Base-by-base conservation (phyloP, 2,329 filamentous ascomycete genomes). In the Apiospora marii region DNA sequence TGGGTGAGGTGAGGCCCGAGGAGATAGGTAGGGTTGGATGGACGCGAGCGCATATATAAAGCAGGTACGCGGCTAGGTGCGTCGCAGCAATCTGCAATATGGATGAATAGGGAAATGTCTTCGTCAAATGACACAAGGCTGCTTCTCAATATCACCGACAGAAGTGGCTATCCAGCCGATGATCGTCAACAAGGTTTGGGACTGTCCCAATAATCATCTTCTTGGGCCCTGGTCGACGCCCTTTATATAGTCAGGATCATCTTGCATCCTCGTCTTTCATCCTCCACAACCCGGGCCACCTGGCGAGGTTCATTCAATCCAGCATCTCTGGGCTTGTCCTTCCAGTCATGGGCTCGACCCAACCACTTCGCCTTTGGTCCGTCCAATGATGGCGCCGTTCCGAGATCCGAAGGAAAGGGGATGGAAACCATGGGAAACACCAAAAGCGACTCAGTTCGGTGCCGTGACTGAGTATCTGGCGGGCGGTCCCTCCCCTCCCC, bases 371-470 rank as follows among this genome's bases (percentile, higher is more conserved):
- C 48, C 19, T 24, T 19, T 37, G 27, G 27, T 37, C 44, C 43
- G 24, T 44, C 44, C 67, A 46, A 22, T 69, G 67, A 24, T 16
- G 67, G 22, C 41, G 67, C 67, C 48, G 46, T 43, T 43, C 68
- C 68, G 68, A 58, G 68, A 44, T 41, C 37, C 68, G 27, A 51
- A 30, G 34, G 27, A 6, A 22, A 37, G 27, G 34, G 48, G 22
- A 16, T 19, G 27, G 67, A 27, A 34, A 67, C 27, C 24, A 24
- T 70, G 72, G 69, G 58, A 68, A 68, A 70, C 69, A 72, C 72
- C 72, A 70, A 67, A 70, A 70, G 34, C 27, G 69, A 51, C 51
- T 73, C 72, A 71, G 34, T 37, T 48, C 67, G n/a, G 48, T 49
- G 27, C 30, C 67, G n/a, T 69, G 19, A 22, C 58, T 14, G 19